Conservation (phyloP, 345 rosid species). For the Gossypium mustelinum region DNA sequence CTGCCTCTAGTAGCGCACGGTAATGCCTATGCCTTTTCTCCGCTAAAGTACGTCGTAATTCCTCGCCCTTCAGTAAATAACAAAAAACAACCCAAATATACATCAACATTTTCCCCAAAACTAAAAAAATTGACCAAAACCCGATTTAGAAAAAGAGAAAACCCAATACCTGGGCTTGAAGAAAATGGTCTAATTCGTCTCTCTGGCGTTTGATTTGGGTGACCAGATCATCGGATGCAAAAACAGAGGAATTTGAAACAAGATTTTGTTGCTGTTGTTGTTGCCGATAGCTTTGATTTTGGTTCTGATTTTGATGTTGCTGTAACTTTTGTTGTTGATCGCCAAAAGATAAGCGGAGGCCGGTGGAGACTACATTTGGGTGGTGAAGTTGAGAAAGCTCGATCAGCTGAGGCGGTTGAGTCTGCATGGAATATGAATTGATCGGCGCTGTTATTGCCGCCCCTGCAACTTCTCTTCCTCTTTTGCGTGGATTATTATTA, state of each 20-base stretch:
- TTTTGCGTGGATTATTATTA: conserved; percentile 42
- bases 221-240: conserved; percentile 47
- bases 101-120: neutral
- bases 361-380: conserved; percentile 72
- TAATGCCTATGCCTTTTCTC: conserved; percentile 77
- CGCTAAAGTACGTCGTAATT: conserved; percentile 65
- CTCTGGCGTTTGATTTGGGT: conserved; percentile 60
- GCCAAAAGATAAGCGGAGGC: conserved; percentile 61
- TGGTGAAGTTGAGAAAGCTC: conserved; percentile 54
- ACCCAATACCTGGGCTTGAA: conserved; percentile 62
- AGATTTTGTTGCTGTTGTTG: conserved; percentile 21
- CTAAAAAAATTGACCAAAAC: neutral
- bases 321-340: conserved; percentile 37
- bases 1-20: conserved; percentile 56
- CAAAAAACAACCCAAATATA: neutral
- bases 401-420: conserved; percentile 47
- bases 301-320: conserved; percentile 4
- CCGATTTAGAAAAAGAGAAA: neutral
- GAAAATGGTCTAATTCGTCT: conserved; percentile 69
- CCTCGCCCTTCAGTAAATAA: conserved; percentile 50
- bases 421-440: conserved; percentile 34
- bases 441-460: conserved; percentile 22
- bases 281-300: conserved; percentile 11
- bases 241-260: conserved; percentile 27
- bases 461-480: conserved; percentile 50